Evolutionary conservation across 2,329 filamentous ascomycete genomes (phyloP).

Genomic region (Colletotrichum coccodes): DNA sequence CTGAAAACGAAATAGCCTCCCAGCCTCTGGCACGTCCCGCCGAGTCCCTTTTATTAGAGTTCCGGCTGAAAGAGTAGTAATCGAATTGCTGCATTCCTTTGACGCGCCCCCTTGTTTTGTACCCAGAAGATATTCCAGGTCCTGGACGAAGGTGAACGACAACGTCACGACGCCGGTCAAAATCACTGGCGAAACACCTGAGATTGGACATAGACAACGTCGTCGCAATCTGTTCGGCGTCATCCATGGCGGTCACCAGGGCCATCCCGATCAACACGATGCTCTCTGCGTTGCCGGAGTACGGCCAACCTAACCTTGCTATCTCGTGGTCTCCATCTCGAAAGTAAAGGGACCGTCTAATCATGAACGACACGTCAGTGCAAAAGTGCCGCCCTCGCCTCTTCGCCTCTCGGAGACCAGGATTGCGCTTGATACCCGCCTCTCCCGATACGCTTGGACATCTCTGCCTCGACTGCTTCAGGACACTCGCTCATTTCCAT

Average conservation of each 20-base stretch:
- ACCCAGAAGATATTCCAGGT: background rate
- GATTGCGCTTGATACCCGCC: slow-evolving; percentile 20
- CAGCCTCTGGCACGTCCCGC: background rate
- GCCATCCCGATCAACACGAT: slow-evolving; percentile 1
- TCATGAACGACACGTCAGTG: background rate
- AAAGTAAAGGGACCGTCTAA: slow-evolving; percentile 4
- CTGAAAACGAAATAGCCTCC: background rate
- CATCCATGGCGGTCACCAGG: background rate
- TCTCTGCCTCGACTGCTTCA: slow-evolving; percentile 16
- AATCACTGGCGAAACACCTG: background rate
- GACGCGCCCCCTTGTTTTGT: background rate
- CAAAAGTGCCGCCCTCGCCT: background rate
- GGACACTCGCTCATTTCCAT: background rate
- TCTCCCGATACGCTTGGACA: slow-evolving; percentile 7
- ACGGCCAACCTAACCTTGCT: slow-evolving; percentile 14
- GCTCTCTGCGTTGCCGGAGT: background rate
- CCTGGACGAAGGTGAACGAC: background rate
- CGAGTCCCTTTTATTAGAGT: background rate
- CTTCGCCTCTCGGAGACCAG: slow-evolving; percentile 25
- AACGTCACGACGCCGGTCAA: background rate
- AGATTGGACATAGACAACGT: background rate
- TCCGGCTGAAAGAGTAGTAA: background rate
- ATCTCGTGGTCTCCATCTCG: background rate
- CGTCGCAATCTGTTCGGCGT: background rate
- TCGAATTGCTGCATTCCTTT: background rate